Base-by-base conservation (phyloP, 1,284 basidiomycete genomes). In the Blastosporella zonata region DNA sequence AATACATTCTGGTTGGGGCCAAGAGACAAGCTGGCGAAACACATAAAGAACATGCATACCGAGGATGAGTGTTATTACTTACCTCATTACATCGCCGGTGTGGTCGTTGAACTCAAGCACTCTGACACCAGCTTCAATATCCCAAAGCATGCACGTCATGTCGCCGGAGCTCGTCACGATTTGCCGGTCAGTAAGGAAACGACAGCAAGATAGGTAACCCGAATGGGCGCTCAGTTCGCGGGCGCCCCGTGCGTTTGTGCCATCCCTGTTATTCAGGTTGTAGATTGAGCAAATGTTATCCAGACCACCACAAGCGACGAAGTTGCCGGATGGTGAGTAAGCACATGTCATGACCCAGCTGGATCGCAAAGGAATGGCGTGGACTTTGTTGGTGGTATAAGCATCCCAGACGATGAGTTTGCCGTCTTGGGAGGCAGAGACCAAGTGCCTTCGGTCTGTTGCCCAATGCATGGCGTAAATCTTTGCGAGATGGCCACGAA, bases 341-440 rank as follows among this genome's bases (percentile, higher is more conserved):
- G 97, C 96, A 68, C 97, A 99, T 40, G 97, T 98, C 96, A 99
- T 99, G 72, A 99, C 96, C 97, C 97, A 99, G 58, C 90, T 93
- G 31, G 93, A 97, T 42, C 96, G 86, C 33, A 99, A 78, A 38
- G 96, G 96, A 67, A 99, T 98, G 57, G 96, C 96, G 67, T 99
- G 95, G 49, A 99, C 96, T 76, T 99, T 99, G 81, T 99, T 98
- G 54, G 94, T 97, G 7, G 96, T 97, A 73, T 98, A 98, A 36
- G 97, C 96, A 69, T 99, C 96, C 96, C 96, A 99, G 44, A 99
- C 93, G 66, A 99, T 98, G 50, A 99, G 82, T 71, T 99, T 98
- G 54, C 97, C 97, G 65, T 99, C 96, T 67, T 99, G 96, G 3
- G 96, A 98, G 20, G 97, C 96, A 9, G 96, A 98, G 36, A 99